These are phyloP conservation scores for Colletotrichum karsti DNA, from an alignment of 2,329 filamentous ascomycete species.

Conservation along the genomic window DNA sequence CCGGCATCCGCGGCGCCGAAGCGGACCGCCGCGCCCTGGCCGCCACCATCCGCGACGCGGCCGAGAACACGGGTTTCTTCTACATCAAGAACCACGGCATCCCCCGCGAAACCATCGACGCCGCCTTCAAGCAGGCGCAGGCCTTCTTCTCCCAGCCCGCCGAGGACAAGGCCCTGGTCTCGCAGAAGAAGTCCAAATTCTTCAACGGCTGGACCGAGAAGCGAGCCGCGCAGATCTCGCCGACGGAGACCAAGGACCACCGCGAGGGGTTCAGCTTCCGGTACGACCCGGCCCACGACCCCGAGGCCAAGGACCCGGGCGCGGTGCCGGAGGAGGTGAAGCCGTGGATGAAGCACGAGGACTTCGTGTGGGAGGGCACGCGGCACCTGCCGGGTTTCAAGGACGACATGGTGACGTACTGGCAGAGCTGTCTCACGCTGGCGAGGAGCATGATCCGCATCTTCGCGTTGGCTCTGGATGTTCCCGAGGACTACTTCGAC, in stretches of 20 bases:
- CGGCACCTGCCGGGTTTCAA: slow-evolving; percentile 28
- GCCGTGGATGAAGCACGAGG: slow-evolving; percentile 30
- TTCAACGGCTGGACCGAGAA: slow-evolving; percentile 46
- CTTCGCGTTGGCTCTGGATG: slow-evolving; percentile 33
- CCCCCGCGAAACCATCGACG: slow-evolving; percentile 38
- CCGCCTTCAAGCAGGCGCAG: slow-evolving; percentile 29
- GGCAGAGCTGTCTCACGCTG: slow-evolving; percentile 32
- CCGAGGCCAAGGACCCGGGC: slow-evolving; percentile 42
- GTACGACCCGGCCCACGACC: slow-evolving; percentile 52
- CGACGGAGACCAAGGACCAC: slow-evolving; percentile 39
- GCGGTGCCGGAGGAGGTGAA: slow-evolving; percentile 24
- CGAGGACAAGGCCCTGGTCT: slow-evolving; percentile 36
- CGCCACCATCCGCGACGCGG: slow-evolving; percentile 44
- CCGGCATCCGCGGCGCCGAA: slow-evolving; percentile 42
- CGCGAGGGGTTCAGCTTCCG: slow-evolving; percentile 39
- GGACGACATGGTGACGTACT: slow-evolving; percentile 27
- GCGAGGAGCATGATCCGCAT: slow-evolving; percentile 34
- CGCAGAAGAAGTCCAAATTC: slow-evolving; percentile 38
- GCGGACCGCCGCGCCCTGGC: slow-evolving; percentile 47
- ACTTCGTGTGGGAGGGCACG: slow-evolving; percentile 32
- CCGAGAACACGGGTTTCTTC: slow-evolving; percentile 55
- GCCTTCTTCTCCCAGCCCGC: slow-evolving; percentile 40
- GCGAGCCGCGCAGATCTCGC: slow-evolving; percentile 35
- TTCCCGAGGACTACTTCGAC: slow-evolving; percentile 33
- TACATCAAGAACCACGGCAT: slow-evolving; percentile 56